A percentile compares a stretch with the other conserved stretches of the same genome.
phyloP scores from a whole-genome alignment of 2,329 filamentous ascomycete genomes.

The Phialemoniopsis sp. region DNA sequence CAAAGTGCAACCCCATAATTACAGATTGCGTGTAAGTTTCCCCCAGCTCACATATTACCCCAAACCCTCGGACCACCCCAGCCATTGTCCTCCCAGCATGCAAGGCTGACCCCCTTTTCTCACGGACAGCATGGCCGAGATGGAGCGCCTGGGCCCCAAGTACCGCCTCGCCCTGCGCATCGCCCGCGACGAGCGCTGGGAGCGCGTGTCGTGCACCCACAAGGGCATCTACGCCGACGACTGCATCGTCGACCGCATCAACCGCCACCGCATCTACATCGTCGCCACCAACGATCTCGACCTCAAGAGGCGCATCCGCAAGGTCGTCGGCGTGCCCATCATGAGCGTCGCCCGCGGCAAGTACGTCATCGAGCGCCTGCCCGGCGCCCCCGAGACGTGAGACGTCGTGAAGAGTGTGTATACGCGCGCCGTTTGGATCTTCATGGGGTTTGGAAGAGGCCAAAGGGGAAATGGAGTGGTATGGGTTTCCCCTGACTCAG shows the following conservation, averaged over 20 bases:
- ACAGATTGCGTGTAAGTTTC: constrained; percentile 60
- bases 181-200: constrained; percentile 85
- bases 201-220: constrained; percentile 83
- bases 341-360: constrained; percentile 84
- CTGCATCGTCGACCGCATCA: constrained; percentile 72
- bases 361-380: constrained; percentile 89
- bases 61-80: no score
- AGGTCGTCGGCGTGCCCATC: constrained; percentile 67
- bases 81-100: no score
- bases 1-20: constrained; percentile 85
- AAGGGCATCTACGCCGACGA: constrained; percentile 83
- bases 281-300: constrained; percentile 71
- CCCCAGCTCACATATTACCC: not conserved
- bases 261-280: constrained; percentile 73
- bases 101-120: no score
- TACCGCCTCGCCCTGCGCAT: constrained; percentile 84
- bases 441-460: no score
- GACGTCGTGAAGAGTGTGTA: no score
- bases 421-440: no score
- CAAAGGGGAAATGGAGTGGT: no score
- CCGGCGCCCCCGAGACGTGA: constrained; percentile 71
- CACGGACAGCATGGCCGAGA: constrained; percentile 58
- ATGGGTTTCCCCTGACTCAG: no score
- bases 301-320: constrained; percentile 75
- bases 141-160: constrained; percentile 85